phyloP scores from a whole-genome alignment of 1,284 basidiomycete species.

The Ustilago tritici region DNA sequence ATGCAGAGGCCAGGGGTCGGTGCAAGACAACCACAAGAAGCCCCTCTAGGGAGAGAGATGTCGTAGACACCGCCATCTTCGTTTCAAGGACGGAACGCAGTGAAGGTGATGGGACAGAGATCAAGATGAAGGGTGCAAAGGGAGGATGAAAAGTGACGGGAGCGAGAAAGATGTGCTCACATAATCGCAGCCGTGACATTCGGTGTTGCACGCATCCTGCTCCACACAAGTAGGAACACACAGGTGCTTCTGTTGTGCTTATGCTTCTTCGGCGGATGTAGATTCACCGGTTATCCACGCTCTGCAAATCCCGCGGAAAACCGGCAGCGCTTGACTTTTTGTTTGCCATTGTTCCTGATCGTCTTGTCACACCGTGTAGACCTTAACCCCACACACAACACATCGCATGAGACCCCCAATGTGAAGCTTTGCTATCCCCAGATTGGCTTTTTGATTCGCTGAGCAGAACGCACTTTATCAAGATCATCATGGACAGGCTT shows the following conservation, averaged over 20 bases:
- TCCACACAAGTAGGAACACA: neutral
- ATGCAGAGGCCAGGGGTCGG: constrained; percentile 12
- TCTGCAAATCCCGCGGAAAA: neutral
- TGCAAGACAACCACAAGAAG: neutral
- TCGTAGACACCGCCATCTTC: neutral
- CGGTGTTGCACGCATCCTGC: neutral
- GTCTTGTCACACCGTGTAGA: neutral
- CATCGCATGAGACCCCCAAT: too few relatives aligned
- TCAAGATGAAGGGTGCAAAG: neutral
- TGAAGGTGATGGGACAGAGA: neutral
- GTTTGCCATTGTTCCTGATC: neutral
- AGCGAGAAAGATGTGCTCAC: neutral
- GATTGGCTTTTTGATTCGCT: too few relatives aligned
- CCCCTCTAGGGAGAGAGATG: neutral
- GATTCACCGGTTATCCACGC: neutral
- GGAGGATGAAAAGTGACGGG: neutral
- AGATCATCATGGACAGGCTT: too few relatives aligned
- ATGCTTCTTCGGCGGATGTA: neutral
- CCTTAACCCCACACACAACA: neutral
- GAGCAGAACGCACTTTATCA: too few relatives aligned
- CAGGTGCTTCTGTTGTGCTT: neutral
- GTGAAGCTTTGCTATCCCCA: too few relatives aligned
- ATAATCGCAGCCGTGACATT: neutral
- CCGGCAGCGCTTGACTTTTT: neutral
- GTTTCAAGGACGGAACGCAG: neutral